These are phyloP conservation scores for Pythium sukuiense DNA, from an alignment of 352 stramenopile species.

Conservation along the genomic window DNA sequence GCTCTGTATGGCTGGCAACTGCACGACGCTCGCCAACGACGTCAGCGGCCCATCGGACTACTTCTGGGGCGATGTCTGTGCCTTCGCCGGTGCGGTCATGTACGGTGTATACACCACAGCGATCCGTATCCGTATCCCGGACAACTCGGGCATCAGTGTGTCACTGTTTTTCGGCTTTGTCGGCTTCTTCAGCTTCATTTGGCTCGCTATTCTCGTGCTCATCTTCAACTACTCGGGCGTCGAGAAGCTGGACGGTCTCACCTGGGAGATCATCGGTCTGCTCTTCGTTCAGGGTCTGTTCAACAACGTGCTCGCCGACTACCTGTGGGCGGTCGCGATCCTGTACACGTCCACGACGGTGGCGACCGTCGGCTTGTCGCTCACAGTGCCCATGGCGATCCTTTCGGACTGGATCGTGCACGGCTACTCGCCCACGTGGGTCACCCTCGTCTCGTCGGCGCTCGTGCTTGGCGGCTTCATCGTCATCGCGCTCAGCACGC, in stretches of 20 bases:
- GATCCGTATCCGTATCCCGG: constrained; percentile 64
- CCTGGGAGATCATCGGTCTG: constrained; percentile 78
- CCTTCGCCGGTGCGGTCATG: constrained; percentile 80
- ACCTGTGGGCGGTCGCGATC: constrained; percentile 94
- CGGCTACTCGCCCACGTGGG: constrained; percentile 41
- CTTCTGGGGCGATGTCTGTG: constrained; percentile 61
- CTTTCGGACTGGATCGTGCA: constrained; percentile 84
- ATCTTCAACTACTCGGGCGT: constrained; percentile 60
- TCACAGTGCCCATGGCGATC: constrained; percentile 96
- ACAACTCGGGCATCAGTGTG: constrained; percentile 90
- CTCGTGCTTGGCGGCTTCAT: constrained; percentile 78
- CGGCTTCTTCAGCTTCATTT: constrained; percentile 86
- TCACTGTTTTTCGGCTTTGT: constrained; percentile 95
- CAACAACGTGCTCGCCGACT: constrained; percentile 95
- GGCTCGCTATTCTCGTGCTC: constrained; percentile 71
- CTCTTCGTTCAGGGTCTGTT: constrained; percentile 90
- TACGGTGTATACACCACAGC: constrained; percentile 94
- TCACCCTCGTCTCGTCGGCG: constrained; percentile 60
- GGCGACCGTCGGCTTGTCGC: constrained; percentile 93
- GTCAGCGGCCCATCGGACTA: constrained; percentile 35
- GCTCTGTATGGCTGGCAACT: constrained; percentile 86
- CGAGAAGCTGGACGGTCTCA: constrained; percentile 60
- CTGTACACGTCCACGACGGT: constrained; percentile 95
- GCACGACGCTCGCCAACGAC: constrained; percentile 85
- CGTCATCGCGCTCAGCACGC: constrained; percentile 53